phyloP scores from a whole-genome alignment of 106 monocot species.

The Phalaenopsis aphrodite region DNA sequence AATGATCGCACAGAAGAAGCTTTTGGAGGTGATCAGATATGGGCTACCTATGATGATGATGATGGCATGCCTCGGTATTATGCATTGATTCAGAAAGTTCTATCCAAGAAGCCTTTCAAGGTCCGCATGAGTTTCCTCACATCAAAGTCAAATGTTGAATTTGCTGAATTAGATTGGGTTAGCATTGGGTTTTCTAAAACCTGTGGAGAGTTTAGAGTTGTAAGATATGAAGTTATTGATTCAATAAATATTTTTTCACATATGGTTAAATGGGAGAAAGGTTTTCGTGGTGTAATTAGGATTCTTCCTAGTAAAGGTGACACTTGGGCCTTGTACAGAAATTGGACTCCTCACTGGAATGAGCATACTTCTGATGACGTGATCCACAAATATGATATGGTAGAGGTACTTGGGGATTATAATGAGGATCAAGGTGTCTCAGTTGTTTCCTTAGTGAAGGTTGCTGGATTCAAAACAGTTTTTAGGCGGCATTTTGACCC shows the following conservation, averaged over 20 bases:
- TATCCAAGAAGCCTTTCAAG: constrained; percentile 52
- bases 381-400: constrained; percentile 62
- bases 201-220: constrained; percentile 50
- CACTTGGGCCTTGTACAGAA: constrained; percentile 53
- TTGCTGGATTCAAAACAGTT: constrained; percentile 61
- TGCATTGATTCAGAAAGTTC: constrained; percentile 56
- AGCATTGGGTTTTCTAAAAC: constrained; percentile 50
- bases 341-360: constrained; percentile 54
- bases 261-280: constrained; percentile 47
- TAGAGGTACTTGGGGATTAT: constrained; percentile 52
- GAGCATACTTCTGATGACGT: constrained; percentile 46
- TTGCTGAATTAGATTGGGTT: constrained; percentile 51
- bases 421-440: constrained; percentile 39
- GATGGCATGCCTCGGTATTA: constrained; percentile 73
- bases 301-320: constrained; percentile 46
- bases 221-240: constrained; percentile 34
- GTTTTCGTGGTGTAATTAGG: constrained; percentile 29
- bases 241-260: constrained; percentile 52
- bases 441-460: constrained; percentile 42
- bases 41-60: constrained; percentile 69
- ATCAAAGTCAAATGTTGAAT: constrained; percentile 46
- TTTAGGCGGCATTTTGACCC: constrained; percentile 35
- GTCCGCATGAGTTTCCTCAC: constrained; percentile 42
- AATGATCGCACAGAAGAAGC: constrained; percentile 44
- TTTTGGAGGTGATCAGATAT: constrained; percentile 43